Percentiles rank a stretch among this genome's conserved stretches.
These are phyloP conservation scores for Kandelia obovata DNA, from an alignment of 345 rosid species.

Conservation along the genomic window DNA sequence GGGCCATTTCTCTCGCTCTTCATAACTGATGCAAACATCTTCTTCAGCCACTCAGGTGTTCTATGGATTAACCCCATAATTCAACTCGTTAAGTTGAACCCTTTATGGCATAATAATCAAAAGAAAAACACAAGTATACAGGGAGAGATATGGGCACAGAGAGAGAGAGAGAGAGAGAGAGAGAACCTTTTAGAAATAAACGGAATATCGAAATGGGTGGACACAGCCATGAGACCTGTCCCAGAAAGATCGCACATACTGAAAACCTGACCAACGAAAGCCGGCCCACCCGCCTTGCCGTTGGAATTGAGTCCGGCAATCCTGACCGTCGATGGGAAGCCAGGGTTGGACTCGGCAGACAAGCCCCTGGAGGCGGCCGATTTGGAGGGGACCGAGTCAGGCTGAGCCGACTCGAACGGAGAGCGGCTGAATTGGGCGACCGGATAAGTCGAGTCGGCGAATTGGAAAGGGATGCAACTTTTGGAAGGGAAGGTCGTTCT, in stretches of 20 bases:
- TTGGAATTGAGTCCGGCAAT: conserved; percentile 59
- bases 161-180: not conserved
- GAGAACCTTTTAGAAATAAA: conserved; percentile 72
- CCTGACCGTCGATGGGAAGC: conserved; percentile 77
- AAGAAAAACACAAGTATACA: not conserved
- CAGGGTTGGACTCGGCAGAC: conserved; percentile 45
- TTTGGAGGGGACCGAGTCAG: conserved; percentile 46
- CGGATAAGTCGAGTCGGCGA: conserved; percentile 32
- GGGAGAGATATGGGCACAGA: not conserved
- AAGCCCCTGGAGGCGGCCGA: conserved; percentile 41
- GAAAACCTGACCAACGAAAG: conserved; percentile 94
- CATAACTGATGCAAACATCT: conserved; percentile 64
- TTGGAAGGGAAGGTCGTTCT: conserved; percentile 36
- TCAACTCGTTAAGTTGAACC: not conserved
- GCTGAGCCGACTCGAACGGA: conserved; percentile 31
- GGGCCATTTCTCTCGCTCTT: conserved; percentile 89
- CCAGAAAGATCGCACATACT: conserved; percentile 98
- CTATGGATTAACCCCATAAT: conserved; percentile 25
- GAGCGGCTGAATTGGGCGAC: conserved; percentile 15
- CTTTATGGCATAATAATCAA: not conserved
- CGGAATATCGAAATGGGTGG: conserved; percentile 86
- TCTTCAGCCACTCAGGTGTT: conserved; percentile 93
- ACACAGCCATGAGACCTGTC: conserved; percentile 93
- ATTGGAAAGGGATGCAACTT: conserved; percentile 47
- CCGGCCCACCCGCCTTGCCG: conserved; percentile 80